Percentiles rank a stretch among this genome's conserved stretches.
phyloP scores from a whole-genome alignment of 345 rosid genomes.

The Cardamine occulta region DNA sequence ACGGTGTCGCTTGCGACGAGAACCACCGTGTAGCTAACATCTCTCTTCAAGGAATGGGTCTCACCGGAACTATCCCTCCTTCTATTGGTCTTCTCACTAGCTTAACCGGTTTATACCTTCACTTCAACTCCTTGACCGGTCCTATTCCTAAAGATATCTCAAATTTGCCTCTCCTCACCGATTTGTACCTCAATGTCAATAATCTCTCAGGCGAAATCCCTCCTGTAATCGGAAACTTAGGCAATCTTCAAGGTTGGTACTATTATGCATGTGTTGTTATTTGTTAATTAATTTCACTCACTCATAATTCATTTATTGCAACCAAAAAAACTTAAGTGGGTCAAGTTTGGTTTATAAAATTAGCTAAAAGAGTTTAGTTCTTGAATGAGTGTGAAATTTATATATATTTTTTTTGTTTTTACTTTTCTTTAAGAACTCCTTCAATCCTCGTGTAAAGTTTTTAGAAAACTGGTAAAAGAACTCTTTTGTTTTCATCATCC shows the following conservation, averaged over 20 bases:
- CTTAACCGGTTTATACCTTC: constrained; percentile 90
- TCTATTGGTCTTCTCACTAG: constrained; percentile 71
- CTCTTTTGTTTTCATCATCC: not conserved
- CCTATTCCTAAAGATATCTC: constrained; percentile 79
- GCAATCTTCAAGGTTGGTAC: constrained; percentile 79
- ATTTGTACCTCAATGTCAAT: constrained; percentile 87
- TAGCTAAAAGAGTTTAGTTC: not conserved
- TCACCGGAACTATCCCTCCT: constrained; percentile 72
- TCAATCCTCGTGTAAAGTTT: not conserved
- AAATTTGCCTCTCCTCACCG: constrained; percentile 59
- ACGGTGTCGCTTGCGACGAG: constrained; percentile 88
- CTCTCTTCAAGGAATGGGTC: constrained; percentile 91
- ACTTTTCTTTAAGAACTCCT: not conserved
- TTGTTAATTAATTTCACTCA: not conserved
- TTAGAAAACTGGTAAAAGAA: not conserved
- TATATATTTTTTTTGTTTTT: not conserved
- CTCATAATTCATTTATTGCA: constrained; percentile 30
- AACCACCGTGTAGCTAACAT: constrained; percentile 72
- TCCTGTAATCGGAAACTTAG: constrained; percentile 64
- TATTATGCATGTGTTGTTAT: constrained; percentile 37
- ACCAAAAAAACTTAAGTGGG: constrained; percentile 11
- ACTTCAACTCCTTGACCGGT: constrained; percentile 80
- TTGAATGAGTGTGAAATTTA: not conserved
- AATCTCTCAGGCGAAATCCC: constrained; percentile 84
- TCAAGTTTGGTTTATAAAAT: constrained; percentile 22